phyloP scores from a whole-genome alignment of 805 yeast genomes.

The Candida railenensis region DNA sequence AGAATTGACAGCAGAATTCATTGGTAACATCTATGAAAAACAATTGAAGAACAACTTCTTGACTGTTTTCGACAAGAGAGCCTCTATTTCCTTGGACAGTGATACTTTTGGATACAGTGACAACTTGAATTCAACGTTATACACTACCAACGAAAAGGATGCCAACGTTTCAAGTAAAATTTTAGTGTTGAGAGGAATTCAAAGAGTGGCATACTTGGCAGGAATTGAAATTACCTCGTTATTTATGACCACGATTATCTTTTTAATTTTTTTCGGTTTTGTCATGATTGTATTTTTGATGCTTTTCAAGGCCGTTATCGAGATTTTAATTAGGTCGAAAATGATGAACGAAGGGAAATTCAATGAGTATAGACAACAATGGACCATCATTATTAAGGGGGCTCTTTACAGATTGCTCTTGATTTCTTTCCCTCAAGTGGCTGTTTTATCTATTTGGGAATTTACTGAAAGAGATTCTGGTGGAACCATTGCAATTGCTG shows the following conservation, averaged over 20 bases:
- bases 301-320: conserved; percentile 69
- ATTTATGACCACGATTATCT: conserved; percentile 83
- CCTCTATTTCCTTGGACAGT: conserved; percentile 36
- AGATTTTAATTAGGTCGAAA: conserved; percentile 56
- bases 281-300: conserved; percentile 54
- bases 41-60: conserved; percentile 10
- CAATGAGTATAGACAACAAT: conserved; percentile 73
- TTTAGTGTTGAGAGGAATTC: conserved; percentile 83
- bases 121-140: conserved; percentile 45
- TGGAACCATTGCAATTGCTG: conserved; percentile 80
- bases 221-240: conserved; percentile 82
- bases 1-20: conserved; percentile 17
- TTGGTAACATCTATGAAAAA: conserved; percentile 10
- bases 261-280: conserved; percentile 75
- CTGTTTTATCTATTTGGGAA: conserved; percentile 85
- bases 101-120: conserved; percentile 47
- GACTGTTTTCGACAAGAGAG: conserved; percentile 22
- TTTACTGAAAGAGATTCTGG: conserved; percentile 79
- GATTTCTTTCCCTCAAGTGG: conserved; percentile 85
- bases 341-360: conserved; percentile 64
- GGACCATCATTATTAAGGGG: conserved; percentile 87
- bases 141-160: conserved; percentile 72
- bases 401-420: conserved; percentile 78
- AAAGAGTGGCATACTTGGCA: conserved; percentile 84
- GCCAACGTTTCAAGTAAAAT: conserved; percentile 61